Evolutionary conservation across 2,329 filamentous ascomycete genomes (phyloP), one percentile per base, ranked within the genome.

Genomic region (Fusarium domesticum): DNA sequence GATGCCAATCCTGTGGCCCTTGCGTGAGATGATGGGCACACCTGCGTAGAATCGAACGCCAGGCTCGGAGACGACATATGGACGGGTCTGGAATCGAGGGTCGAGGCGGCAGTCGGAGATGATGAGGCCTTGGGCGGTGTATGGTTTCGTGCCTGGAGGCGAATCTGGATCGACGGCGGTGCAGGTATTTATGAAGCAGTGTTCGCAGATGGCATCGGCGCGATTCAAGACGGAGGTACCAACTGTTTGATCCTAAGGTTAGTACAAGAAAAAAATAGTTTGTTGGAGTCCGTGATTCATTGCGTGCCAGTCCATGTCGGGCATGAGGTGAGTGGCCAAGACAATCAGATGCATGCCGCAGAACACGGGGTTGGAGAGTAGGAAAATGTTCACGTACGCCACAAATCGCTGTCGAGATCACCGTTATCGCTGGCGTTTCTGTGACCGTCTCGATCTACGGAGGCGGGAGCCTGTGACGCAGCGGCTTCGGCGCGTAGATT

Each of bases 21-120:
- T 57, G 1, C 73, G 73, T 3, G 78, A 81, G 18, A 75, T 73
- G 42, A 87, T 77, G 1, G 83, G 83, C 0, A 84, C 81, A 16
- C 63, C 67, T 5, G 66, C 66, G 36, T 67, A 69, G 48, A 69
- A 69, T n/a, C 66, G 61, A 4, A 68, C 57, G 16, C 57, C 60
- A 6, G 59, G 56, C 25, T 64, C 63, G 14, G 56, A 58, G 1
- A 57, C 43, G 1, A 68, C 66, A 38, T 67, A 68, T 2, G 61
- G 48, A 4, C 65, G 60, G 18, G 44, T 44, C 8, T 59, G 51
- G 48, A 68, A 68, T 17, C 65, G 65, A 4, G 58, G 42, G 35
- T 68, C 65, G 23, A 62, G 42, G 17, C 58, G 52, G 12, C 59
- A 63, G 17, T 66, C 65, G 17, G 55, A 48, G 3, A 67, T 53